Evolutionary conservation across 2,329 filamentous ascomycete species (phyloP).

Genomic region (Fusarium poae): DNA sequence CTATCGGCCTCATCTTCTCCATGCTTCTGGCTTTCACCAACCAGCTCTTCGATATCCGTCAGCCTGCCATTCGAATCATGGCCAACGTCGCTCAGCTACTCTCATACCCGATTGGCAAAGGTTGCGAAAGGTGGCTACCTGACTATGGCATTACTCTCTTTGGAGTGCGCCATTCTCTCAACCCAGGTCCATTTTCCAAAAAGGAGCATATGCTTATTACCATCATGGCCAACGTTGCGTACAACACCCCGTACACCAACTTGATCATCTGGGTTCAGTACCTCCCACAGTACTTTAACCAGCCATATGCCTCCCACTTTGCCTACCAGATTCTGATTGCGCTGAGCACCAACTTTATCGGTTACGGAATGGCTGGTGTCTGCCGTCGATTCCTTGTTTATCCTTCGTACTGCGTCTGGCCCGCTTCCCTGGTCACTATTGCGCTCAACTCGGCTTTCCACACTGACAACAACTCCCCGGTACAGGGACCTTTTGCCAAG

Average conservation of each 20-base stretch:
- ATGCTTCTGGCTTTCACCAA: constrained; percentile 65
- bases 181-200: constrained; percentile 68
- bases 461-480: constrained; percentile 57
- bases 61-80: constrained; percentile 66
- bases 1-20: constrained; percentile 65
- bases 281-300: constrained; percentile 67
- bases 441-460: constrained; percentile 68
- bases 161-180: constrained; percentile 63
- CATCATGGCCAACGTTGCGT: constrained; percentile 72
- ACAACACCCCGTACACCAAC: constrained; percentile 66
- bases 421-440: constrained; percentile 66
- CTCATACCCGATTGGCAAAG: constrained; percentile 67
- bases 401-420: constrained; percentile 70
- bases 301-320: constrained; percentile 65
- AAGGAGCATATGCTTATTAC: constrained; percentile 74
- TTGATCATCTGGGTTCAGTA: constrained; percentile 68
- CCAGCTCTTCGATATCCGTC: constrained; percentile 69
- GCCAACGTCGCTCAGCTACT: constrained; percentile 69
- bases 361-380: constrained; percentile 70
- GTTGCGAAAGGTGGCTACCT: constrained; percentile 64
- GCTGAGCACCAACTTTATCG: constrained; percentile 69
- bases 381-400: constrained; percentile 67
- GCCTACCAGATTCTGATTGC: constrained; percentile 68
- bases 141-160: constrained; percentile 63
- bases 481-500: constrained; percentile 59